Conservation (phyloP, 1,139 yeast genomes). For the Lodderomyces margitis region DNA sequence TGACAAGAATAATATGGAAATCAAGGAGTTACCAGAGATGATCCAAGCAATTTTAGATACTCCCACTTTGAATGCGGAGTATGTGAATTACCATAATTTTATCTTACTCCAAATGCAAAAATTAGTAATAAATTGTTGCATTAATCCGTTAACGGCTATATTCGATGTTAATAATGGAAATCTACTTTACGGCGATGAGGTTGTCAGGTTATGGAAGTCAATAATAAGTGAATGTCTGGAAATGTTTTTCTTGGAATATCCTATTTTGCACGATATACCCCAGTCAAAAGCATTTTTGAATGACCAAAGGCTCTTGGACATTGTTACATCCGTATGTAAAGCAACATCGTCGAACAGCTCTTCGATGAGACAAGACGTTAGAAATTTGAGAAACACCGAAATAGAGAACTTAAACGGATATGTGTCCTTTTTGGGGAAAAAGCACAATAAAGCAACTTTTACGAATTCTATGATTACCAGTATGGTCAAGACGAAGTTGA, state of each 20-base stretch:
- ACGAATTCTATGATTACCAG: conserved; percentile 47
- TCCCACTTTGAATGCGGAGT: conserved; percentile 40
- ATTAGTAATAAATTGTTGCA: conserved; percentile 68
- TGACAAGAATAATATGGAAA: conserved; percentile 6
- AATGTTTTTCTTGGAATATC: conserved; percentile 39
- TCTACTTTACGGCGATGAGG: conserved; percentile 39
- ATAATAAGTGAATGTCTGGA: conserved; percentile 48
- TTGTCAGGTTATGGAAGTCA: conserved; percentile 30
- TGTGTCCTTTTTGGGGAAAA: conserved; percentile 51
- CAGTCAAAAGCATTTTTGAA: conserved; percentile 39
- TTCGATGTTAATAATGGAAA: conserved; percentile 74
- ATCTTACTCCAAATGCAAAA: conserved; percentile 69
- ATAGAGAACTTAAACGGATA: conserved; percentile 79
- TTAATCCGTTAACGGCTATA: conserved; percentile 72
- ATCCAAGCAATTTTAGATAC: conserved; percentile 31
- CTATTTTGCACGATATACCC: conserved; percentile 27
- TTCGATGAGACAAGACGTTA: conserved; percentile 85
- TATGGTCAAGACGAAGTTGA: conserved; percentile 46
- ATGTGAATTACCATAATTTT: conserved; percentile 52
- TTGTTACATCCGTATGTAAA: conserved; percentile 48
- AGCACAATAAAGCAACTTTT: conserved; percentile 39
- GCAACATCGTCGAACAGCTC: conserved; percentile 61
- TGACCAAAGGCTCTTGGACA: conserved; percentile 41
- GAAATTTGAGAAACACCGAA: conserved; percentile 63
- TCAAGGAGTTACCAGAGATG: conserved; percentile 25